Evolutionary conservation across 78 protist genomes (phyloP), one percentile per base, ranked within the genome.

Genomic region (Dictyostelium intermedium): DNA sequence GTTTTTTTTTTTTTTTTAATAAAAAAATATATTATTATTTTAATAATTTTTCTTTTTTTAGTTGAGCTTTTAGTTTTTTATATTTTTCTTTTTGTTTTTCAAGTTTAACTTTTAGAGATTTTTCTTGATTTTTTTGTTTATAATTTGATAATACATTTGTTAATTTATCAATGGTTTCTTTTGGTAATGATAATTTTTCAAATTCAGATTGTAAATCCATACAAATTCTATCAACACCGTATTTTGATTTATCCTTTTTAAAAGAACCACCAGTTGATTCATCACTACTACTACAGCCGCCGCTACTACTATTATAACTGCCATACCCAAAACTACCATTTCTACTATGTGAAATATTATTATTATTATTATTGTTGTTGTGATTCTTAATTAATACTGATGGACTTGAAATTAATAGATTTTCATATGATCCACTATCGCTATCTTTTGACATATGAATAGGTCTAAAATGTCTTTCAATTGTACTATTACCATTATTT

Each of bases 31-130:
- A n/a, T 72, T 34, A 4, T 72, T 72, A 72, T 72, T 72, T 72
- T 72, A 72, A 34, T 13, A 30, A 25, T 69, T 72, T 72, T 9
- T 77, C 82, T 63, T 87, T 87, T 74, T 87, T 87, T 43, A 79
- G 9, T 63, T 61, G 80, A 63, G 85, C 18, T 32, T 87, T 87
- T 43, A 87, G 20, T 63, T 87, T 87, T 61, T 87, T 87, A 63
- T 87, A 87, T 66, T 87, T 87, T 18, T 87, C 93, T 50, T 87
- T 87, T 63, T 87, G 93, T 87, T 70, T 87, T 43, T 87, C 93
- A 20, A 60, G 61, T 43, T 87, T 53, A 11, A 80, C 41, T 50
- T 89, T 89, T 6, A 89, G 11, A 23, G 94, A 89, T 80, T 80
- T 78, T 35, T 89, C 94, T 69, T 89, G 94, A 70, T 89, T 89